A percentile compares a stretch with the other conserved stretches of the same genome.
Conservation (phyloP, 2,329 filamentous ascomycete species). For the Chaetomium globosum region DNA sequence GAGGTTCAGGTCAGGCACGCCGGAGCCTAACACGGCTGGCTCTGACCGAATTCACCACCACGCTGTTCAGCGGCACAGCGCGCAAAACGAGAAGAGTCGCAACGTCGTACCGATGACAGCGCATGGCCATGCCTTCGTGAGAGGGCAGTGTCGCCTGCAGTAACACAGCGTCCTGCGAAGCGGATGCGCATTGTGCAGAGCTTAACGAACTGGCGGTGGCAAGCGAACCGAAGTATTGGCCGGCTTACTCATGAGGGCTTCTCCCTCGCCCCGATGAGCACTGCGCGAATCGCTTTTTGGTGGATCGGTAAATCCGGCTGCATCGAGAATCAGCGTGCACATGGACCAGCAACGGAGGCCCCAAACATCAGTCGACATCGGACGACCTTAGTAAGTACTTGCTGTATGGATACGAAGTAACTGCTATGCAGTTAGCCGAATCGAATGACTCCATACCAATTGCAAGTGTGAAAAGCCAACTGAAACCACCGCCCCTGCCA, state of each 20-base stretch:
- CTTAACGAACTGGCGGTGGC: conserved; percentile 26
- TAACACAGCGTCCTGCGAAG: conserved; percentile 24
- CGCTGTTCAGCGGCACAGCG: conserved; percentile 17
- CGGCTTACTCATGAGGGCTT: conserved; percentile 26
- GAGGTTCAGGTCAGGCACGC: background rate
- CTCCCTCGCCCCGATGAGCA: background rate
- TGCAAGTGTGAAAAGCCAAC: background rate
- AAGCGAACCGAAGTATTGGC: conserved; percentile 24
- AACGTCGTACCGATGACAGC: conserved; percentile 26
- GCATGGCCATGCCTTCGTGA: conserved; percentile 16
- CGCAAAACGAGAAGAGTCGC: background rate
- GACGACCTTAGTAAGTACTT: no score
- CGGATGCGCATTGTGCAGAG: conserved; percentile 20
- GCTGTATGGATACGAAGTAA: no score
- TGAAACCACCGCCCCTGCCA: background rate
- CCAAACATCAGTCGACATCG: no score
- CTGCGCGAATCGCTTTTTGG: background rate
- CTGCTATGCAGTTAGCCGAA: background rate
- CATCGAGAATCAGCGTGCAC: background rate
- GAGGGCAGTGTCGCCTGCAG: conserved; percentile 23
- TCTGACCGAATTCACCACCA: background rate
- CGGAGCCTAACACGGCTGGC: background rate
- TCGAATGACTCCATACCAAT: background rate
- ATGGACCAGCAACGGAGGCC: background rate
- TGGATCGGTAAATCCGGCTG: background rate